Evolutionary conservation across 1,284 basidiomycete species (phyloP), one percentile per base, ranked within the genome.

Genomic region (Boletellus deceptivus): DNA sequence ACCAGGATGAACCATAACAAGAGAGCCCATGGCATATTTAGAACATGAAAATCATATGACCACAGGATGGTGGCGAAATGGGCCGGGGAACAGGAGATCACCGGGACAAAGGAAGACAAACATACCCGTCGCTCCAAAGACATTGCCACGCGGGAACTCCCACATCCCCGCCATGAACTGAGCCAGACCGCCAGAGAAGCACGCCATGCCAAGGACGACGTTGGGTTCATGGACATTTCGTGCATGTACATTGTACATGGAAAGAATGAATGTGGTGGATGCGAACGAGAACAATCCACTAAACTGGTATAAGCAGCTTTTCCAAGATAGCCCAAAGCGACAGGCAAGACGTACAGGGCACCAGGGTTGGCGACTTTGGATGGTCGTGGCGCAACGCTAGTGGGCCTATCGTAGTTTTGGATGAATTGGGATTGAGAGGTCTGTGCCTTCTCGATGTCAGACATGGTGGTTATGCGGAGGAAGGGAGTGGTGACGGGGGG

Each of bases 201-300:
- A 68, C 7, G 90, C 89, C 82, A 94, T 89, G 55, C 90, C 91
- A 50, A 94, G 78, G 55, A 95, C 82, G 48, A 88, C 82, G 62
- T 94, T 93, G 29, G 85, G 78, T 3, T 66, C 67, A 20, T 62
- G 59, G 50, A 89, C 71, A 16, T 72, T 70, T 18, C 82, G 74
- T 35, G 83, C 70, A 48, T 75, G 63, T 37, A 79, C 71, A 63
- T 86, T 89, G 75, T 78, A 84, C 62, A 89, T 57, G 6, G 85
- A 86, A 44, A 88, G 73, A 55, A 89, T 79, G 63, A 89, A 77
- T 0, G 85, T 88, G 29, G 86, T 89, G 2, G 83, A 80, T 9
- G 85, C 86, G 66, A 89, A 90, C 43, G 82, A 80, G 64, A 84
- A 84, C 42, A 89, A 71, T 25, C 86, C 87, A n/a, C 79, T 79